Evolutionary conservation across 345 rosid species (phyloP).

Genomic region (Brassica cretica): DNA sequence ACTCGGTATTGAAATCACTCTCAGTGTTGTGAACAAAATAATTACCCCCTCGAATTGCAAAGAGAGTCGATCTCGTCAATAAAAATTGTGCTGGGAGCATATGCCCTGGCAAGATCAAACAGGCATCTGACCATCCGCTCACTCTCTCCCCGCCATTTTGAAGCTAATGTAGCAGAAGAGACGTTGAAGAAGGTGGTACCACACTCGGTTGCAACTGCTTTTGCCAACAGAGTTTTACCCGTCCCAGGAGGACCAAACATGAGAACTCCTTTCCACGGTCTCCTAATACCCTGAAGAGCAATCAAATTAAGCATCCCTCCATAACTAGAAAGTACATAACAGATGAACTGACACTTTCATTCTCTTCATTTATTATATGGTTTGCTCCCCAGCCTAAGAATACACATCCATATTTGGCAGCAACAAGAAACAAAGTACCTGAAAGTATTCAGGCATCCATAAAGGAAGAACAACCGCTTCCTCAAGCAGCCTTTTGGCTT

Average conservation of each 20-base stretch:
- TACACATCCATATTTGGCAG: not conserved
- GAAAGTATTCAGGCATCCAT: conserved; percentile 99
- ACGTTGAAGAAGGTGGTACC: conserved; percentile 97
- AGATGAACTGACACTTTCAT: conserved; percentile 12
- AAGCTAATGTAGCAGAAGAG: conserved; percentile 94
- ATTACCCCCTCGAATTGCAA: conserved; percentile 97
- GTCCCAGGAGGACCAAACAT: conserved; percentile 99
- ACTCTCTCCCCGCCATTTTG: conserved; percentile 99
- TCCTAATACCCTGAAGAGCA: conserved; percentile 79
- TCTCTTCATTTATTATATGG: not conserved
- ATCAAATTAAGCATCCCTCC: not conserved
- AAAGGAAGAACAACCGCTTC: conserved; percentile 99
- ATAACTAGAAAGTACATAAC: not conserved
- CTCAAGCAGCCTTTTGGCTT: conserved; percentile 98
- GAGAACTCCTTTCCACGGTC: conserved; percentile 99
- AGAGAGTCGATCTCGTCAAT: conserved; percentile 98
- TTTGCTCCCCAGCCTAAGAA: not conserved
- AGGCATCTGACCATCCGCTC: conserved; percentile 96
- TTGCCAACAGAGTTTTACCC: conserved; percentile 92
- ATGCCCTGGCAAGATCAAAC: conserved; percentile 94
- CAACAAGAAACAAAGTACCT: conserved; percentile 52
- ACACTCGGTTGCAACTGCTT: conserved; percentile 98
- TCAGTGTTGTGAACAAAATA: conserved; percentile 22
- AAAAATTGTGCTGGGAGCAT: conserved; percentile 97
- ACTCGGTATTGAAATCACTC: not conserved